Evolutionary conservation across 2,329 filamentous ascomycete genomes (phyloP), one percentile per base, ranked within the genome.

Genomic region (Allantophomopsis cytisporea): DNA sequence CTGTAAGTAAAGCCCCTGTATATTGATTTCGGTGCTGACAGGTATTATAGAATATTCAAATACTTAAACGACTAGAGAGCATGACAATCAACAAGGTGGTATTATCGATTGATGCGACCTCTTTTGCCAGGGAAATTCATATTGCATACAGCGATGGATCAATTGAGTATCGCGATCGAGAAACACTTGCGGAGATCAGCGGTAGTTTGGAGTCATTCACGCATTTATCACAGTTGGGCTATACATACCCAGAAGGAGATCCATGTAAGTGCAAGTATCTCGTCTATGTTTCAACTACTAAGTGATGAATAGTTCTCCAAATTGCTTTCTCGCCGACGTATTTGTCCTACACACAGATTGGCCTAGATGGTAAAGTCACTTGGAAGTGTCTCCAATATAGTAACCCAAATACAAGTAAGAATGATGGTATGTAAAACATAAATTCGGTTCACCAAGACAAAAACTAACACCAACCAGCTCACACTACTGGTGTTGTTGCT

Each of bases 71-170:
- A 52, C 61, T 81, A 16, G 72, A 83, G 2, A 76, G 89, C 37
- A 66, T 84, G 7, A 59, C 74, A 13, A 64, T 83, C 23, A 74
- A 82, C 47, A 87, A 85, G 54, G 68, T 83, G 17, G 64, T 88
- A 1, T 59, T 94, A 31, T 73, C 74, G 0, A 64, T 91, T 21
- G 72, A 80, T 36, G 64, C 76, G 2, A 66, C 83, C 14, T 80
- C 82, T 49, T 76, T 80, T 43, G 81, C 83, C 37, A 85, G 76
- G 42, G 68, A 82, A 2, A 46, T 94, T 2, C 77, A 80, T 21
- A 66, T 94, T 42, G 71, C 72, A 18, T 84, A 84, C 49, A 83
- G 83, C 44, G 87, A 94, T 54, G 84, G 88, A 10, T 81, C 77
- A 0, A 66, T 93, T 3, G 80, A 91, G 48, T 84, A 89, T 57